phyloP scores from a whole-genome alignment of 768 basidiomycete species.

The Cystofilobasidium capitatum region DNA sequence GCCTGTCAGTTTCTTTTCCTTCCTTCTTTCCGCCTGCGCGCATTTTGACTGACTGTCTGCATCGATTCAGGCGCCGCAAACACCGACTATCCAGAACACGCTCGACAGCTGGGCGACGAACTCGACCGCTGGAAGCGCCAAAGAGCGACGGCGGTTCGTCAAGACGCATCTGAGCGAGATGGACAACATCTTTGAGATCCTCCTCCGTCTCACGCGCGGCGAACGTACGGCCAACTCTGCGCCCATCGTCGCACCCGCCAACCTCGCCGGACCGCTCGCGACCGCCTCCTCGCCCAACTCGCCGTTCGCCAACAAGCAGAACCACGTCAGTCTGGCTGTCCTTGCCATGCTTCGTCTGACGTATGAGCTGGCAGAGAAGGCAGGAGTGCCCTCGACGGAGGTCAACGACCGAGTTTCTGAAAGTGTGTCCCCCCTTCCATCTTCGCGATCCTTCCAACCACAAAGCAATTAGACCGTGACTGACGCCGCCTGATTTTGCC shows the following conservation, averaged over 20 bases:
- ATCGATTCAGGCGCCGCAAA: slow-evolving; percentile 44
- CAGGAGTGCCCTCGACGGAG: slow-evolving; percentile 39
- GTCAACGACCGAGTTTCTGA: slow-evolving; percentile 64
- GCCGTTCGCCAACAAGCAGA: slow-evolving; percentile 78
- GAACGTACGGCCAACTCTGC: slow-evolving; percentile 61
- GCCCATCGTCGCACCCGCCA: slow-evolving; percentile 39
- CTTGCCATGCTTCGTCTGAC: slow-evolving; percentile 80
- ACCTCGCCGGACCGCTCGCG: slow-evolving; percentile 32
- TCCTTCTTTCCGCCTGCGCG: background rate
- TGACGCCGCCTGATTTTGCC: background rate
- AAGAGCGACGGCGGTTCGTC: slow-evolving; percentile 76
- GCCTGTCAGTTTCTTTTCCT: slow-evolving; percentile 48
- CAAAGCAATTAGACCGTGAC: background rate
- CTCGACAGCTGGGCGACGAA: slow-evolving; percentile 83
- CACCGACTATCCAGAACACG: slow-evolving; percentile 82
- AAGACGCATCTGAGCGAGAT: slow-evolving; percentile 72
- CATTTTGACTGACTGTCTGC: background rate
- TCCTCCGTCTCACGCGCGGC: slow-evolving; percentile 82
- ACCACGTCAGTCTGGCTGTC: slow-evolving; percentile 85
- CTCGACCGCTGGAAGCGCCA: slow-evolving; percentile 62
- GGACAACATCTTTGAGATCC: slow-evolving; percentile 84
- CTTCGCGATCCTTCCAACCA: background rate
- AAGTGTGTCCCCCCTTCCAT: slow-evolving; percentile 35
- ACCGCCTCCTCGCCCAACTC: slow-evolving; percentile 54
- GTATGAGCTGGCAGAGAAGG: slow-evolving; percentile 68